phyloP scores from a whole-genome alignment of 805 yeast genomes.

The Barnettozyma sp. region DNA sequence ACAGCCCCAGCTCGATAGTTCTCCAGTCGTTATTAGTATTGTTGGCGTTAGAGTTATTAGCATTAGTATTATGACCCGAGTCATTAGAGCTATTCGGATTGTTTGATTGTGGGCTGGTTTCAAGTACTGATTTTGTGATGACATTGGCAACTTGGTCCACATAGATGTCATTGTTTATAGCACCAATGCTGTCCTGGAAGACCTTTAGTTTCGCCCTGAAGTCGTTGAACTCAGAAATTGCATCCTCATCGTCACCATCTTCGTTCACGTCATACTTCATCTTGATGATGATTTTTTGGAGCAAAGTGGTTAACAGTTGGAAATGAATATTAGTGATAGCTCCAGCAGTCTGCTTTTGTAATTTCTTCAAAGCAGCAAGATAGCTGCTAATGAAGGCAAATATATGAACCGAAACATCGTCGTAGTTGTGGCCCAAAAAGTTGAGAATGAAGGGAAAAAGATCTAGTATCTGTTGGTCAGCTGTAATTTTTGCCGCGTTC shows the following conservation, averaged over 20 bases:
- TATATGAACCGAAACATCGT: slow-evolving; percentile 79
- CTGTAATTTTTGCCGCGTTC: slow-evolving; percentile 31
- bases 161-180: slow-evolving; percentile 53
- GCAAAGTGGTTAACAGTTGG: slow-evolving; percentile 54
- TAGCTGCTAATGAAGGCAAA: slow-evolving; percentile 76
- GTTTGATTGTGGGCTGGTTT: slow-evolving; percentile 20
- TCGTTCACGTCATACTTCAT: slow-evolving; percentile 75
- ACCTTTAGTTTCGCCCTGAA: slow-evolving; percentile 65
- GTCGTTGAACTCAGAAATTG: slow-evolving; percentile 72
- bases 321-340: slow-evolving; percentile 32
- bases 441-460: slow-evolving; percentile 67
- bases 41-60: too few species aligned
- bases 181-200: slow-evolving; percentile 78
- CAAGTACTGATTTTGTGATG: slow-evolving; percentile 43
- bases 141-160: slow-evolving; percentile 54
- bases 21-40: slow-evolving; percentile 75
- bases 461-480: slow-evolving; percentile 46
- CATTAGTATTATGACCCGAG: too few species aligned
- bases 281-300: slow-evolving; percentile 66
- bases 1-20: slow-evolving; percentile 78
- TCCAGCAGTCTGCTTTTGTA: slow-evolving; percentile 34
- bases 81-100: too few species aligned
- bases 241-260: slow-evolving; percentile 68
- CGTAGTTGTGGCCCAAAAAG: slow-evolving; percentile 76
- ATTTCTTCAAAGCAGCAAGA: slow-evolving; percentile 60